Base-by-base conservation (phyloP, 495 filamentous ascomycete genomes). In the Aspergillus biplanus region DNA sequence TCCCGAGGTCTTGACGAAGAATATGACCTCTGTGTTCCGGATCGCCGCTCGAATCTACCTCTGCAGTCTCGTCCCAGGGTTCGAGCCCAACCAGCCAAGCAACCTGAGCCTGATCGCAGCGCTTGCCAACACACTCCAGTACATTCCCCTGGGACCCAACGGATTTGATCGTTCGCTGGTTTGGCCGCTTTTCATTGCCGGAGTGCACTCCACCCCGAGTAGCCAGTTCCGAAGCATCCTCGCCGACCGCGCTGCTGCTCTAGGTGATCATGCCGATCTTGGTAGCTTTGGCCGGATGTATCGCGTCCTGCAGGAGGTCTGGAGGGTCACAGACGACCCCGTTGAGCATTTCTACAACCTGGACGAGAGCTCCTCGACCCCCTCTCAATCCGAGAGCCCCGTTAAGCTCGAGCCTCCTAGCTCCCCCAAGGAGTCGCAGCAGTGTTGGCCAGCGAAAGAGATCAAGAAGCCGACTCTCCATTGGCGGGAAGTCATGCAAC, bases 401-500 rank as follows among this genome's bases (percentile, higher is more conserved):
- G 60, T 68, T 8, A 74, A 71, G 63, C 58, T 59, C 7, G 68
- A 74, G 34, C 50, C 39, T 1, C 60, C 64, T n/a, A 65, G 62
- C 27, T 69, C 70, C 6, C 65, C 70, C 49, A 66, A 56, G 33
- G 59, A 65, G 33, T 21, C 42, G 3, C 33, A 49, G 37, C 52
- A 50, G 37, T 47, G 54, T 27, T 67, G 65, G 68, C 32, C 37
- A 39, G 27, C 46, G 49, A 62, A 63, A 32, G 61, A 66, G 21
- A 46, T 62, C 16, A 60, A 52, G 37, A 62, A 52, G 13, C 66
- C 60, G 74, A 67, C 84, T 81, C 86, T 95, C 70, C 91, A 92
- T 84, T 99, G 95, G 95, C 83, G 95, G 77, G 92, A 97, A 76
- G 83, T 95, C 64, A 97, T 97, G 95, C 85, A 85, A 78, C 87